phyloP scores from a whole-genome alignment of 345 rosid genomes.

The Citropsis articulata region DNA sequence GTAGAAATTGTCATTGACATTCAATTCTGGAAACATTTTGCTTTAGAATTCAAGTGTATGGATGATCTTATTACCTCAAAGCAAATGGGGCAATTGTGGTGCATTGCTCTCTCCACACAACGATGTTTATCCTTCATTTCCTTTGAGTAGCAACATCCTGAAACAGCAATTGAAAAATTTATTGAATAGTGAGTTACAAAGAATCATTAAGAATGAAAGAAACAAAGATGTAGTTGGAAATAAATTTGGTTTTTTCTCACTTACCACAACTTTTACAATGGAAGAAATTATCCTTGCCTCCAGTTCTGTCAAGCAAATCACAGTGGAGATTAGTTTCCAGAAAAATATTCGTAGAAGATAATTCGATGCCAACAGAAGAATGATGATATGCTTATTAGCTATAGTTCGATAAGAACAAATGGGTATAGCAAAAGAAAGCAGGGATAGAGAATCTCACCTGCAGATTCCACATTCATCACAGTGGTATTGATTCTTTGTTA shows the following conservation, averaged over 20 bases:
- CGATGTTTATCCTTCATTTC: conserved; percentile 48
- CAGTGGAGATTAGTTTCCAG: neutral
- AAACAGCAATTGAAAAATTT: conserved; percentile 5
- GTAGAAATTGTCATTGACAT: neutral
- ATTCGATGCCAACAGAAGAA: neutral
- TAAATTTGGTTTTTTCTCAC: conserved; percentile 14
- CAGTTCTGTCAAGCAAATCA: conserved; percentile 42
- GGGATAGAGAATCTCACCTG: conserved; percentile 33
- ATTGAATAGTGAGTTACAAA: neutral
- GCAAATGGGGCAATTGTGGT: conserved; percentile 74
- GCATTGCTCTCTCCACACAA: conserved; percentile 75
- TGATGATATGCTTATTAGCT: neutral
- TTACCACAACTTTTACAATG: conserved; percentile 62
- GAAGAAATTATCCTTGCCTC: conserved; percentile 59
- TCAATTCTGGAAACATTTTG: neutral
- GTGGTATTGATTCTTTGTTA: conserved; percentile 59
- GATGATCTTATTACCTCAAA: conserved; percentile 47
- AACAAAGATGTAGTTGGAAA: neutral
- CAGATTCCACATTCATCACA: conserved; percentile 69
- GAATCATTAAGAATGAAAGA: neutral
- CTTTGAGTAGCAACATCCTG: conserved; percentile 66
- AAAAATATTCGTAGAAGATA: neutral
- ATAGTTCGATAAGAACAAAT: neutral
- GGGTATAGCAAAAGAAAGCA: neutral
- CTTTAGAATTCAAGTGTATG: neutral